Percentiles rank a stretch among this genome's conserved stretches.
These are phyloP conservation scores for Xylaria sp. DNA, from an alignment of 495 filamentous ascomycete genomes.

Conservation along the genomic window DNA sequence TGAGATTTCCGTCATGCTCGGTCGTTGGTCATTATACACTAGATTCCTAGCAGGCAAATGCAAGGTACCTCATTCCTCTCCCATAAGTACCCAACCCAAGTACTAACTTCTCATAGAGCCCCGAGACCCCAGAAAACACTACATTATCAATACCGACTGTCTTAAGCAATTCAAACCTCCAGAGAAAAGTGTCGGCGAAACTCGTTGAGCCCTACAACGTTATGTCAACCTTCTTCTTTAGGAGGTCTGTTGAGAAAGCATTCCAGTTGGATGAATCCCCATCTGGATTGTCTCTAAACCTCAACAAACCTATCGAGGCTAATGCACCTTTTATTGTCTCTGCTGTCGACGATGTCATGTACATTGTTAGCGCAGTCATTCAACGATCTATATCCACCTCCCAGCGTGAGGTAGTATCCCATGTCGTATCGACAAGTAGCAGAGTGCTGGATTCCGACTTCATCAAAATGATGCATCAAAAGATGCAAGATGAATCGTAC, in stretches of 20 bases:
- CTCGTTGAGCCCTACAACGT: constrained; percentile 80
- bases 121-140: constrained; percentile 50
- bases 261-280: constrained; percentile 99
- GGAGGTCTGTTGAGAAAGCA: constrained; percentile 92
- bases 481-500: constrained; percentile 95
- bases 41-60: constrained; percentile 88
- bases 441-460: constrained; percentile 92
- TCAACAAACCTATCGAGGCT: constrained; percentile 66
- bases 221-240: constrained; percentile 95
- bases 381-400: constrained; percentile 85
- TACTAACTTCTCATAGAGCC: constrained; percentile 46
- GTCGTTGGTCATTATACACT: constrained; percentile 90
- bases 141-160: constrained; percentile 70
- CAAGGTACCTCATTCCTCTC: constrained; percentile 56
- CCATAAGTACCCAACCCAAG: neutral
- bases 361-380: constrained; percentile 92
- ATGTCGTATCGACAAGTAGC: constrained; percentile 79
- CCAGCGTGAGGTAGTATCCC: constrained; percentile 74
- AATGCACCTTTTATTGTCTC: constrained; percentile 93
- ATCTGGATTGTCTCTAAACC: constrained; percentile 74
- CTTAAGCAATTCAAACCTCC: constrained; percentile 74
- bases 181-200: constrained; percentile 74
- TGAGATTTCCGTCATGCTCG: constrained; percentile 89
- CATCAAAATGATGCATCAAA: constrained; percentile 94
- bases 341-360: constrained; percentile 98